phyloP scores from a whole-genome alignment of 2,329 filamentous ascomycete species.

The Botryotinia convoluta region DNA sequence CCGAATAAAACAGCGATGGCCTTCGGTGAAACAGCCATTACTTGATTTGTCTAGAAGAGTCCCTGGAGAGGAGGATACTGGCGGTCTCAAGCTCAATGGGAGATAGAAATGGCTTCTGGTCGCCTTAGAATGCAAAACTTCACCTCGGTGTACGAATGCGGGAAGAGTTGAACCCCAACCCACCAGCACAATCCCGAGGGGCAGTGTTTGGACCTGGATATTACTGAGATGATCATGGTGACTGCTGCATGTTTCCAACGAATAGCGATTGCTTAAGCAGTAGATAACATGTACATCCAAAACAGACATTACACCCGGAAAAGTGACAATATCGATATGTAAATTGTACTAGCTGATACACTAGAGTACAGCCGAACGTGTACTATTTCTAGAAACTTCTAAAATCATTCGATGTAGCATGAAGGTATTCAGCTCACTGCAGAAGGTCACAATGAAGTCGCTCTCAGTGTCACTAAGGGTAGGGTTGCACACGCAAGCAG shows the following conservation, averaged over 20 bases:
- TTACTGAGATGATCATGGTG: not conserved
- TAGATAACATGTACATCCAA: not conserved
- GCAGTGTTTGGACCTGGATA: not conserved
- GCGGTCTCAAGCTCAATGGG: not conserved
- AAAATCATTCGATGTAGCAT: constrained; percentile 4
- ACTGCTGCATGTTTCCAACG: not conserved
- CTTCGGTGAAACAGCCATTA: not conserved
- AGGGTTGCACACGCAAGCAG: not conserved
- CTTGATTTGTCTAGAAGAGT: not conserved
- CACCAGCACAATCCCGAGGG: constrained; percentile 1
- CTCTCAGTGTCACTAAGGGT: not conserved
- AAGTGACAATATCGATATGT: constrained; percentile 5
- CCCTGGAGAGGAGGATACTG: not conserved
- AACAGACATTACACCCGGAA: not conserved
- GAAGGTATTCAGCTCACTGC: not conserved
- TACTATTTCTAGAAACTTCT: constrained; percentile 11
- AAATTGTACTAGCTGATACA: constrained; percentile 1
- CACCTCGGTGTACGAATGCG: constrained; percentile 10
- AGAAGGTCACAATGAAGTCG: constrained; percentile 1
- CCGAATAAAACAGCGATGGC: constrained; percentile 7
- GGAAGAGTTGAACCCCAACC: constrained; percentile 5
- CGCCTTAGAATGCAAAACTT: constrained; percentile 1
- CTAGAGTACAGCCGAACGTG: not conserved
- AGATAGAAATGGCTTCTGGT: not conserved
- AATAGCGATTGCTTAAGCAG: not conserved